Evolutionary conservation across 768 basidiomycete species (phyloP), one percentile per base, ranked within the genome.

Genomic region (Leccinellum luteum): DNA sequence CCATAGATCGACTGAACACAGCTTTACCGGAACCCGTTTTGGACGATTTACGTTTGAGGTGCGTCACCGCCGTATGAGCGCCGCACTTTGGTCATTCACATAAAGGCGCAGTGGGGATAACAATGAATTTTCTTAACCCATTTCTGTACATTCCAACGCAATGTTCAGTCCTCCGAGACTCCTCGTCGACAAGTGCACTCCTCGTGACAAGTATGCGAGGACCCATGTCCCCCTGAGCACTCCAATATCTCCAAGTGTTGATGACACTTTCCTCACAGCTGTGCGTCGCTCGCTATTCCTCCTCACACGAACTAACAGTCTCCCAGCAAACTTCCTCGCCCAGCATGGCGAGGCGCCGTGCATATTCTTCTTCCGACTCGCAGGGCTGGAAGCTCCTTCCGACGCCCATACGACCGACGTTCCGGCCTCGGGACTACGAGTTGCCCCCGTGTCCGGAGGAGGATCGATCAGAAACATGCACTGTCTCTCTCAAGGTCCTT

Each of bases 351-450:
- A 56, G 71, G 21, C 72, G 71, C 51, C 72, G 71, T 31, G 73
- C 71, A 43, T 61, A 70, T 21, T 72, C 71, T 19, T 64, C 72
- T 23, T 62, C 72, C n/a, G 73, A 67, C 50, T 74, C 72, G 8
- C 70, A 60, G 23, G 69, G 72, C 5, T 72, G 71, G 71, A 71
- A 60, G 48, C 57, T 66, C 9, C 62, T 72, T 6, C 73, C 71
- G 25, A 72, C 71, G 0, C 71, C 71, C 19, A 72, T 72, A 63
- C 65, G 71, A 32, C 71, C 72, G 48, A 59, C 71, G 41, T 72
- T 72, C 51, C 70, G 72, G 41, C 72, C 71, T 14, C 72, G 72
- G n/a, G 72, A 72, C 19, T 58, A 63, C 54, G 71, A 74, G 50
- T 32, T 70, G 49, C 69, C 71, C 17, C 48, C 72, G 23, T 70